Evolutionary conservation across 371 early-diverging fungal species (phyloP).

Genomic region (Mucor saturninus): DNA sequence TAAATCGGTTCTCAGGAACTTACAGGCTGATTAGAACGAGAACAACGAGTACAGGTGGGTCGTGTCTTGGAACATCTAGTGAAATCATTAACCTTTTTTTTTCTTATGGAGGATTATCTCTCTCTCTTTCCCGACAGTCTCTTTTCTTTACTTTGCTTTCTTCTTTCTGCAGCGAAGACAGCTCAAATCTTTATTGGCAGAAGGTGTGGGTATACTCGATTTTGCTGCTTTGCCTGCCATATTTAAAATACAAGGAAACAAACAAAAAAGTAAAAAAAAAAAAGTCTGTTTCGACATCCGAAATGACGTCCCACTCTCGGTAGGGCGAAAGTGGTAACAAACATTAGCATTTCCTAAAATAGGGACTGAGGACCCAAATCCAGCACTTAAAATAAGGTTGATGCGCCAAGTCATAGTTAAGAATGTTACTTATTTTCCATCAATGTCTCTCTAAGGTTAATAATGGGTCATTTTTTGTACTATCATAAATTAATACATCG

Average conservation of each 20-base stretch:
- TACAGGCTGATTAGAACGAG: slow-evolving; percentile 55
- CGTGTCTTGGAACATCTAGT: slow-evolving; percentile 56
- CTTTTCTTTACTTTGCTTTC: slow-evolving; percentile 51
- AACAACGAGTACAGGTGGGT: slow-evolving; percentile 54
- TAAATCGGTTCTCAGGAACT: not conserved
- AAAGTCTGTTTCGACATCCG: slow-evolving; percentile 9
- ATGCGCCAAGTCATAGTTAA: too few species aligned
- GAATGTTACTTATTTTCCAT: too few species aligned
- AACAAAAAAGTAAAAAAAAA: not conserved
- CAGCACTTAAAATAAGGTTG: too few species aligned
- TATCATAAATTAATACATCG: too few species aligned
- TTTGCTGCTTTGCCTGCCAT: slow-evolving; percentile 28
- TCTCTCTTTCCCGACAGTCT: not conserved
- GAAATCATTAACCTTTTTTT: not conserved
- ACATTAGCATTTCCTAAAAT: too few species aligned
- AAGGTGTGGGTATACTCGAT: slow-evolving; percentile 12
- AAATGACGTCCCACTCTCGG: not conserved
- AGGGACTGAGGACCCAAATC: too few species aligned
- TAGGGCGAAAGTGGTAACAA: not conserved
- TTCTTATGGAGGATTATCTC: not conserved
- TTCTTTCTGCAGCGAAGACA: slow-evolving; percentile 57
- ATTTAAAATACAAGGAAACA: not conserved
- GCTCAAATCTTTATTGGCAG: slow-evolving; percentile 47
- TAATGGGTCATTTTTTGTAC: too few species aligned
- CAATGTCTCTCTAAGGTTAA: too few species aligned